These are phyloP conservation scores for Pezicula radicicola DNA, from an alignment of 2,329 filamentous ascomycete genomes.

Conservation along the genomic window DNA sequence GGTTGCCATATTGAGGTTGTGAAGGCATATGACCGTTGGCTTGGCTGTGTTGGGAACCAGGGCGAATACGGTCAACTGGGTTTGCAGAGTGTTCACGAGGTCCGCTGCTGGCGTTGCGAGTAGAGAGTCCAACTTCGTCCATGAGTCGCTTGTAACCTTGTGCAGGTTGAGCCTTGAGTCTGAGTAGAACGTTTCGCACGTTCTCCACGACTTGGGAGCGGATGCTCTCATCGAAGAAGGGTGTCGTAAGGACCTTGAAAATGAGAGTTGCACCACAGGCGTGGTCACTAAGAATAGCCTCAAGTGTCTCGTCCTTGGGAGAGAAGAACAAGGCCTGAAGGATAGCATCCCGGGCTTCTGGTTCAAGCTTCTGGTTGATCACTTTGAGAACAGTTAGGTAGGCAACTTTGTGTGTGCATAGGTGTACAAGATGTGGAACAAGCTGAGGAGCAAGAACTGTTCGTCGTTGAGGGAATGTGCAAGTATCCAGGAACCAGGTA, in stretches of 20 bases:
- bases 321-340: conserved; percentile 92
- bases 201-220: conserved; percentile 87
- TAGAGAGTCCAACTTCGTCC: conserved; percentile 94
- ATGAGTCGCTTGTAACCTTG: conserved; percentile 98
- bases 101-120: conserved; percentile 43
- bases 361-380: conserved; percentile 94
- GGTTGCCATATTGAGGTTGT: conserved; percentile 36
- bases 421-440: conserved; percentile 87
- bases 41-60: conserved; percentile 50
- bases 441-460: conserved; percentile 89
- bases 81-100: conserved; percentile 27
- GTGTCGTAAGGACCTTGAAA: conserved; percentile 97
- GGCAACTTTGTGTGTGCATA: conserved; percentile 98
- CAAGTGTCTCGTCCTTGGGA: conserved; percentile 78
- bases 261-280: conserved; percentile 92
- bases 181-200: conserved; percentile 82
- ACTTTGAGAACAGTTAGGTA: conserved; percentile 97
- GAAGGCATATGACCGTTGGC: conserved; percentile 41
- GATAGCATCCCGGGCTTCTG: conserved; percentile 86
- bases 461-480: conserved; percentile 87
- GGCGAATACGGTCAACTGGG: conserved; percentile 48
- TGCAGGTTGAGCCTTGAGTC: conserved; percentile 87
- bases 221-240: conserved; percentile 93
- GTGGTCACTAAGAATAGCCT: conserved; percentile 88
- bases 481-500: conserved; percentile 98